Evolutionary conservation across 2,329 filamentous ascomycete species (phyloP), one percentile per base, ranked within the genome.

Genomic region (Lomentospora prolificans): DNA sequence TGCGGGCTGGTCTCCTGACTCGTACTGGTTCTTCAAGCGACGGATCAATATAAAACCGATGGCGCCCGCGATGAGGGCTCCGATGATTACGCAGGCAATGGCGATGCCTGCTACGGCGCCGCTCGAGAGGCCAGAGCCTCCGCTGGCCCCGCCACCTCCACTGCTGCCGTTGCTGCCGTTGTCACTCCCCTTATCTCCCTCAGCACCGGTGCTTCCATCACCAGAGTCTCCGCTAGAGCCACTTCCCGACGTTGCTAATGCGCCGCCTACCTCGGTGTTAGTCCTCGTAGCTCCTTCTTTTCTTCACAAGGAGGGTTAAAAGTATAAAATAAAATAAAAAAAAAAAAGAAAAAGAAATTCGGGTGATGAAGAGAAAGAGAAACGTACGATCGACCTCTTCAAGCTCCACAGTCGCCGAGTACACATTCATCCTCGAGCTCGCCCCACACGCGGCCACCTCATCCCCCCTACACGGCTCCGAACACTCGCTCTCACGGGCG

Each of bases 41-140:
- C 57, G 57, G 46, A 46, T 57, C 33, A 55, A 55, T 22, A 55
- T 39, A 48, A 51, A 52, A 46, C 27, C 39, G 27, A 58, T 33
- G 19, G 36, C 27, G 33, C 39, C 55, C 4, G 57, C 51, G 46
- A 57, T 17, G 14, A 55, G n/a, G 27, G 50, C 52, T 19, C 51
- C 50, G n/a, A 57, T 17, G 31, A 27, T 51, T 5, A 51, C 46
- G 2, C 50, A 46, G 22, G 55, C 57, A 4, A 58, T 44, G 28
- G 51, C 57, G 14, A 57, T 55, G 19, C 57, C 57, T 8, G 46
- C 36, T 7, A 57, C 33, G 14, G 51, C 51, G 7, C 46, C 51
- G 12, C 25, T 22, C 17, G 51, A 31, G 25, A 58, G 33, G 10
- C 41, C 22, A 22, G 24, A 28, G 12, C 56, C 51, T 14, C 56